Evolutionary conservation across 768 basidiomycete species (phyloP), one percentile per base, ranked within the genome.

Genomic region (Hysterangium stoloniferum): DNA sequence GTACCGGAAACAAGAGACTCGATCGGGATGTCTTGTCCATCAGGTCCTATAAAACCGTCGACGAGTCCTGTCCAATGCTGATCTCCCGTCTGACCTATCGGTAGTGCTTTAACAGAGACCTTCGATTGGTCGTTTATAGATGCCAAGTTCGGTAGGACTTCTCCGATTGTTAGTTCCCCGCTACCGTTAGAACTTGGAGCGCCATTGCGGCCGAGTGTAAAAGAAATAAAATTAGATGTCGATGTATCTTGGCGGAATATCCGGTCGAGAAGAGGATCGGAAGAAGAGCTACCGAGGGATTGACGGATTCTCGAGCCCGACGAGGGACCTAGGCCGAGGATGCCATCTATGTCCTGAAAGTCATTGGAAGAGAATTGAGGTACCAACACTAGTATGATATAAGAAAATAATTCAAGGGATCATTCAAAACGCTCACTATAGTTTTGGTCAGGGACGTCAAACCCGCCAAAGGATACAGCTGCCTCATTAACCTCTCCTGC

Each of bases 61-160:
- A 82, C 80, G 48, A 82, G 63, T 11, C 79, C 71, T 58, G 87
- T 85, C 86, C 86, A 90, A 63, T 90, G 87, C 66, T 89, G 87
- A 17, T 57, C 54, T 7, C 28, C 25, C 25, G 25, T 37, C 7
- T 27, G 15, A 12, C 19, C 13, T 3, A 33, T 24, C 22, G 45
- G 36, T 58, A 87, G 83, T 61, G 6, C 37, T 44, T 24, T 52
- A 47, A 73, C 69, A 47, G 76, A 67, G 36, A 89, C 70, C 60
- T 84, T 75, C 1, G 84, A 78, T 72, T 79, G 78, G 54, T 55
- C 74, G 5, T 71, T 68, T 48, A 90, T 73, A 57, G 75, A 75
- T 59, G 79, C 77, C 51, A 76, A 84, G 4, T 77, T 78, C 7
- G 82, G 66, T 2, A 83, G 68, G 40, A 80, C 22, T 61, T 88